These are phyloP conservation scores for Carnegiea gigantea DNA, from an alignment of 179 eudicot species.

Conservation along the genomic window DNA sequence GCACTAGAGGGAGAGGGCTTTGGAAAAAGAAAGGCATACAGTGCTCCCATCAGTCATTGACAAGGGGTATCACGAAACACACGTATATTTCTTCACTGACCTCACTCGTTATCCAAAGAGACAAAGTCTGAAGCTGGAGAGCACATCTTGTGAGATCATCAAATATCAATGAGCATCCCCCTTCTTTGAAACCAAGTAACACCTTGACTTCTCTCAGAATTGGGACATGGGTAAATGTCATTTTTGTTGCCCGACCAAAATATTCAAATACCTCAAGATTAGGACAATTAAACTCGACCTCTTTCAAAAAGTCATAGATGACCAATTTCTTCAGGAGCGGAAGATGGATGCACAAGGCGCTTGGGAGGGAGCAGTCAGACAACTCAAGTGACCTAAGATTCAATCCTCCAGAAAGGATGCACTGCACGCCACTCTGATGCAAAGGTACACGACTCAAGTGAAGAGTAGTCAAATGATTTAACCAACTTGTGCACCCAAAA, in stretches of 20 bases:
- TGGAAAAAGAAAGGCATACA: no score
- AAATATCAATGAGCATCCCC: conserved; percentile 10
- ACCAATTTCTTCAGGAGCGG: conserved; percentile 12
- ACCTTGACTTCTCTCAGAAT: conserved; percentile 10
- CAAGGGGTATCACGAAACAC: background rate
- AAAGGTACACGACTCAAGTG: conserved; percentile 17
- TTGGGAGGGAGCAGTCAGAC: background rate
- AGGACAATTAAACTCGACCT: conserved; percentile 19
- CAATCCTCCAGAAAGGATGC: conserved; percentile 17
- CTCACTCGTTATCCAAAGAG: conserved; percentile 10
- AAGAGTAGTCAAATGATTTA: conserved; percentile 18
- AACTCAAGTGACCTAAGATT: conserved; percentile 21
- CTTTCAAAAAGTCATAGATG: background rate
- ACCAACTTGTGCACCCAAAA: conserved; percentile 9
- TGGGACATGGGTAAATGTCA: conserved; percentile 13
- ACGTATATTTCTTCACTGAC: background rate
- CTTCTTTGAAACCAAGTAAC: background rate
- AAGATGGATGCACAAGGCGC: background rate
- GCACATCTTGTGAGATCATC: conserved; percentile 21
- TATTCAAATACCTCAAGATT: conserved; percentile 23
- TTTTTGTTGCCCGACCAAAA: background rate
- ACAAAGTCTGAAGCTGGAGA: conserved; percentile 13
- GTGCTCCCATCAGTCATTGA: no score
- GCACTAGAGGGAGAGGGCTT: background rate
- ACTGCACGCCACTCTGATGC: background rate